phyloP scores from a whole-genome alignment of 2,329 filamentous ascomycete genomes.

The Coleophoma eucalyptorum region DNA sequence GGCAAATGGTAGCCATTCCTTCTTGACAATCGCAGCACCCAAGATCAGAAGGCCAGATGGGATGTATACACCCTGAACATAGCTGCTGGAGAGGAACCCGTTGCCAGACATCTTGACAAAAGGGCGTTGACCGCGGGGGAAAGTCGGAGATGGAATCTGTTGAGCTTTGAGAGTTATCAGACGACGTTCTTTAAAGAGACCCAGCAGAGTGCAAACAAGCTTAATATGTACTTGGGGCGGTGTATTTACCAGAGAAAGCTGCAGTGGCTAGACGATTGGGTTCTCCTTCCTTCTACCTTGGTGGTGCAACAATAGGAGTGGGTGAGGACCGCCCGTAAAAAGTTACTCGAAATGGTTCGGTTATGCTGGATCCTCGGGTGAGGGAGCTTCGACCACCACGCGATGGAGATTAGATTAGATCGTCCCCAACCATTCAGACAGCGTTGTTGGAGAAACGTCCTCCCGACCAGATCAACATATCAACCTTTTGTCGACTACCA shows the following conservation, averaged over 20 bases:
- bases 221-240: too few relatives aligned
- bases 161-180: background rate
- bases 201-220: too few relatives aligned
- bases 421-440: background rate
- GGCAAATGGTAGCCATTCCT: constrained; percentile 71
- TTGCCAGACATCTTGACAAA: constrained; percentile 8
- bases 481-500: background rate
- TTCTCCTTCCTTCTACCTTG: background rate
- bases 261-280: too few relatives aligned
- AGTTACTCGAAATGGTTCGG: background rate
- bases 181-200: too few relatives aligned
- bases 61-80: constrained; percentile 78
- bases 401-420: constrained; percentile 5
- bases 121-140: background rate
- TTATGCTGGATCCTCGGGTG: background rate
- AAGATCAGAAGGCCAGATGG: constrained; percentile 76
- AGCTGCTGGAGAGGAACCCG: constrained; percentile 51
- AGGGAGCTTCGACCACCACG: background rate
- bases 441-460: background rate
- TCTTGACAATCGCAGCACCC: constrained; percentile 74
- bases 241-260: too few relatives aligned
- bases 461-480: background rate
- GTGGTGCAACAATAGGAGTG: background rate
- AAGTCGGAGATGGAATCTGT: constrained; percentile 8
- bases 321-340: background rate